A percentile compares a stretch with the other conserved stretches of the same genome.
Conservation (phyloP, 768 basidiomycete species). For the Termitomyces sp. region DNA sequence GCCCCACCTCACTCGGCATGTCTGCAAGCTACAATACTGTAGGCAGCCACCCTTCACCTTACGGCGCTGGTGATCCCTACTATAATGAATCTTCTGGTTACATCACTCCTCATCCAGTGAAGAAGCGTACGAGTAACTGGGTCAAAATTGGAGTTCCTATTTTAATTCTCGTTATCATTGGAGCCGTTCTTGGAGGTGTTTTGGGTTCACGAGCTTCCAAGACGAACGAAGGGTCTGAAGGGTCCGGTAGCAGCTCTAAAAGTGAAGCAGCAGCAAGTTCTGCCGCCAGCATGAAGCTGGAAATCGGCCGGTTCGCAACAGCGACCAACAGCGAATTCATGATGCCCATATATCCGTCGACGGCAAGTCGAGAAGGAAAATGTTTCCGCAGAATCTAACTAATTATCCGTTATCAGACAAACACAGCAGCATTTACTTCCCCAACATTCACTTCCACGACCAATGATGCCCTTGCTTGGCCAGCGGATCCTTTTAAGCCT, state of each 20-base stretch:
- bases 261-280: slow-evolving; percentile 45
- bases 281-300: slow-evolving; percentile 51
- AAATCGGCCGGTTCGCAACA: slow-evolving; percentile 65
- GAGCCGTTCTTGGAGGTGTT: slow-evolving; percentile 73
- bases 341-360: slow-evolving; percentile 84
- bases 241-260: slow-evolving; percentile 26
- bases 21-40: slow-evolving; percentile 26
- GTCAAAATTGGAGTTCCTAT: slow-evolving; percentile 71
- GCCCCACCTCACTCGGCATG: slow-evolving; percentile 20
- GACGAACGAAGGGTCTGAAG: slow-evolving; percentile 21
- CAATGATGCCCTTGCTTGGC: slow-evolving; percentile 59
- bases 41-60: slow-evolving; percentile 22
- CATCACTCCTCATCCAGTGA: slow-evolving; percentile 46
- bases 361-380: slow-evolving; percentile 47
- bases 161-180: slow-evolving; percentile 55
- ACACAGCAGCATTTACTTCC: slow-evolving; percentile 59
- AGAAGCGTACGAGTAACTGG: slow-evolving; percentile 62
- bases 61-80: slow-evolving; percentile 58
- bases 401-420: slow-evolving; percentile 44
- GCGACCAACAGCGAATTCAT: slow-evolving; percentile 75
- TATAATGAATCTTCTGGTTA: slow-evolving; percentile 68
- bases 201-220: slow-evolving; percentile 57
- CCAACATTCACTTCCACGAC: slow-evolving; percentile 68
- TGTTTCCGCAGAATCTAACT: neutral
- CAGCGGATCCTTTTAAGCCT: slow-evolving; percentile 70